Percentiles rank a stretch among this genome's conserved stretches.
Evolutionary conservation across 2,329 filamentous ascomycete genomes (phyloP).

Genomic region (Pseudocercospora fijiensis): DNA sequence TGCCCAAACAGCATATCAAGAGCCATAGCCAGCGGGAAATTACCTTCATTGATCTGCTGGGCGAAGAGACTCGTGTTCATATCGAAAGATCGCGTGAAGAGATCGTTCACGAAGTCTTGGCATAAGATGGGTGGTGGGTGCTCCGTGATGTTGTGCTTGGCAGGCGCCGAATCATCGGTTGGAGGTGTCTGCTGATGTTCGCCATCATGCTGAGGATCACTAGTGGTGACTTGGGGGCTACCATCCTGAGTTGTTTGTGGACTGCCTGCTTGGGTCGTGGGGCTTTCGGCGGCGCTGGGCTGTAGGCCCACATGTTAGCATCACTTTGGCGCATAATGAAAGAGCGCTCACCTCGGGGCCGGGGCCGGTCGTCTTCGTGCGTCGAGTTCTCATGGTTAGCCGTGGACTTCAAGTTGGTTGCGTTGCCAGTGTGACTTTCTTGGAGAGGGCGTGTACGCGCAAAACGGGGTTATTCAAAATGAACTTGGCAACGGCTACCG

Average conservation of each 20-base stretch:
- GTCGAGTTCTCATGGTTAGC: background rate
- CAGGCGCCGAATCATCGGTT: background rate
- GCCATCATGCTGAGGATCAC: background rate
- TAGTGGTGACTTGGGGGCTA: background rate
- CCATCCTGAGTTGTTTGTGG: background rate
- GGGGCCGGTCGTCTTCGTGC: background rate
- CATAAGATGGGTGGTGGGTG: background rate
- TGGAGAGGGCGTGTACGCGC: background rate
- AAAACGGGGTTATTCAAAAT: background rate
- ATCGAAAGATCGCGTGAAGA: background rate
- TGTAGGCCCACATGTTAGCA: background rate
- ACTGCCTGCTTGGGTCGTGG: background rate
- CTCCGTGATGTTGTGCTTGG: background rate
- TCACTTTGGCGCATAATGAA: background rate
- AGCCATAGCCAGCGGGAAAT: background rate
- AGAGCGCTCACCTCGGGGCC: background rate
- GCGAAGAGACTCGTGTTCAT: background rate
- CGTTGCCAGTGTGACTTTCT: background rate
- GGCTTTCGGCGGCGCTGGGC: background rate
- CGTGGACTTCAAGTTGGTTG: background rate
- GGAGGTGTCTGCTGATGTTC: background rate
- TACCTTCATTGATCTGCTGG: conserved; percentile 1
- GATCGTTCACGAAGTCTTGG: background rate
- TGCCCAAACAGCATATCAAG: background rate
- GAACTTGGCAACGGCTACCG: background rate